Conservation (phyloP, 306 rosid species). For the Styphnolobium japonicum region DNA sequence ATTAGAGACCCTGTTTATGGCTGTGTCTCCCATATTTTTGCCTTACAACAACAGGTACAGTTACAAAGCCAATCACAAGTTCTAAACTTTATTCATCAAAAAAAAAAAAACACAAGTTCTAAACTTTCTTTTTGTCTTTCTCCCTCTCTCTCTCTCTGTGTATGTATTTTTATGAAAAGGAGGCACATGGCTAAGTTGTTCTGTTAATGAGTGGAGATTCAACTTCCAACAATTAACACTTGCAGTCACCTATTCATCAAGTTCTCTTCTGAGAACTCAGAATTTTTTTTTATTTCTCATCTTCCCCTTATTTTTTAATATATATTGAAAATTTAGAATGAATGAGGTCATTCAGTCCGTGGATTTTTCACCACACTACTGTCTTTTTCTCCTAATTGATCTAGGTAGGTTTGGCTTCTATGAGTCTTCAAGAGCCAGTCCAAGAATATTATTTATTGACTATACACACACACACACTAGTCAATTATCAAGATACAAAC, state of each 20-base stretch:
- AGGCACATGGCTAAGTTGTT: neutral
- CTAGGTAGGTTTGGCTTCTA: conserved; percentile 5
- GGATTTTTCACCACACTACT: neutral
- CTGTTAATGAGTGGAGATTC: neutral
- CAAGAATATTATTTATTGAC: conserved; percentile 1
- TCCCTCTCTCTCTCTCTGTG: neutral
- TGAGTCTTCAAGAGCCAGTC: neutral
- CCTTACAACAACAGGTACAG: conserved; percentile 89
- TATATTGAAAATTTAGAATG: neutral
- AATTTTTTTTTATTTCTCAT: neutral
- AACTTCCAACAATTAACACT: neutral
- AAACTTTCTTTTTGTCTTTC: no score
- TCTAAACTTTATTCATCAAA: no score
- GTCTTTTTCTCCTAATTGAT: neutral
- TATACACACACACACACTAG: neutral
- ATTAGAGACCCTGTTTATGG: conserved; percentile 96
- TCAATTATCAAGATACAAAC: neutral
- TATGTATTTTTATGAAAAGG: neutral
- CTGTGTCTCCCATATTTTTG: conserved; percentile 89
- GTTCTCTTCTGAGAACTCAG: neutral
- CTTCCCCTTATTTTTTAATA: neutral
- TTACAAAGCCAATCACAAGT: neutral
- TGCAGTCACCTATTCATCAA: neutral
- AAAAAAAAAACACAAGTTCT: no score
- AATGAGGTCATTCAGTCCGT: neutral